phyloP scores from a whole-genome alignment of 176 grass and related monocot genomes.

The Olyra latifolia region DNA sequence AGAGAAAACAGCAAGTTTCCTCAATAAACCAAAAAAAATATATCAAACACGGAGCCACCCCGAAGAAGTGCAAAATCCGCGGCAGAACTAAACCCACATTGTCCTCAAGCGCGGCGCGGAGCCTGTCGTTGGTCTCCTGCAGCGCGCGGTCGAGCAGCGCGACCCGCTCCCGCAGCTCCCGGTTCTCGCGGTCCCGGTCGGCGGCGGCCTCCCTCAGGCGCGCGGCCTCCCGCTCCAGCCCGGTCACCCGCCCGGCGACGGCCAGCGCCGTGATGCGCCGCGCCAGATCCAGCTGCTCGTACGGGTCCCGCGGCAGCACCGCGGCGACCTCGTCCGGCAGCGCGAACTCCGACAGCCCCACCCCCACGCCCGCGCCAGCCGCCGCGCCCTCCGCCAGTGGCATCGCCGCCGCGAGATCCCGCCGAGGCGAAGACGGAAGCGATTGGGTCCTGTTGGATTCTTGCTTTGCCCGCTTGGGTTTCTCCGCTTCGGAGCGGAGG shows the following conservation, averaged over 20 bases:
- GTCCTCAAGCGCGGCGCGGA: constrained; percentile 74
- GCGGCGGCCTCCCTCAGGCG: constrained; percentile 54
- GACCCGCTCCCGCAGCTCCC: constrained; percentile 73
- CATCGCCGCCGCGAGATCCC: constrained; percentile 36
- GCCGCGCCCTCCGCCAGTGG: constrained; percentile 24
- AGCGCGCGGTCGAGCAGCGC: constrained; percentile 64
- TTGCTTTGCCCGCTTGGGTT: constrained; percentile 12
- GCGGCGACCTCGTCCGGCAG: constrained; percentile 73
- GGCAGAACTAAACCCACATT: constrained; percentile 49
- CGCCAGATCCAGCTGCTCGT: constrained; percentile 93
- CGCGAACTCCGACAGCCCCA: constrained; percentile 39
- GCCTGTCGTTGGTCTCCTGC: constrained; percentile 65
- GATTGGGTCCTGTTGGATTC: constrained; percentile 2
- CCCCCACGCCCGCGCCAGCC: neutral
- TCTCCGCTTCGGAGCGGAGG: neutral
- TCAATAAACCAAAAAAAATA: neutral
- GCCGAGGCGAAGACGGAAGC: neutral
- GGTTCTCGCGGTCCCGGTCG: constrained; percentile 55
- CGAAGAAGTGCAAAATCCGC: neutral
- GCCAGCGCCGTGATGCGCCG: constrained; percentile 89
- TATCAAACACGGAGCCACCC: neutral
- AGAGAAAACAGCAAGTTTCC: neutral
- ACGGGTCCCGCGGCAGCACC: constrained; percentile 74
- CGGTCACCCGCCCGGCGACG: constrained; percentile 67
- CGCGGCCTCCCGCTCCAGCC: constrained; percentile 69